Conservation (phyloP, 2,329 filamentous ascomycete genomes). For the Elsinoe fawcettii region DNA sequence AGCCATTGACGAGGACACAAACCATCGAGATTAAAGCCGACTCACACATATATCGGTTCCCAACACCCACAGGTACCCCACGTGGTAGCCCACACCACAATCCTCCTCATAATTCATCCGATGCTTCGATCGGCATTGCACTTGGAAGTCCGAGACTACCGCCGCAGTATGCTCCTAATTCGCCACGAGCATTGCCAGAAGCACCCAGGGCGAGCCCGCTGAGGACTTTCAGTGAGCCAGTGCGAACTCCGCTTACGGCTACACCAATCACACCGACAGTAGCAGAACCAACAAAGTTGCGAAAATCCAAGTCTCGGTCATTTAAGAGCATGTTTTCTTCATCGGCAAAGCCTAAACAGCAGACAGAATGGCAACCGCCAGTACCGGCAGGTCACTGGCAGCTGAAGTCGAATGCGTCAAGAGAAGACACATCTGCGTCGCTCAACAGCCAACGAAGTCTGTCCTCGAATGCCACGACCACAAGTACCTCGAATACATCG, state of each 20-base stretch:
- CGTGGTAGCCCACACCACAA: not conserved
- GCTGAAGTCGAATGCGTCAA: not conserved
- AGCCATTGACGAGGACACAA: not conserved
- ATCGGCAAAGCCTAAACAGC: not conserved
- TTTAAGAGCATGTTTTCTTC: conserved; percentile 14
- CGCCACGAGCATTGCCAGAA: conserved; percentile 10
- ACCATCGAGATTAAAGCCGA: conserved; percentile 13
- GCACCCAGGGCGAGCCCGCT: conserved; percentile 1
- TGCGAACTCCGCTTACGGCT: not conserved
- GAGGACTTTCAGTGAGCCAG: conserved; percentile 13
- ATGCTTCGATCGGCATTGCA: conserved; percentile 7
- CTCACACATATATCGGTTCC: conserved; percentile 12
- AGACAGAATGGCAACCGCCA: not conserved
- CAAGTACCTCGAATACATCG: conserved; percentile 15
- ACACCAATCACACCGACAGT: not conserved
- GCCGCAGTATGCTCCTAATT: conserved; percentile 1
- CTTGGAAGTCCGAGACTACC: conserved; percentile 11
- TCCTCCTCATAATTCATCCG: not conserved
- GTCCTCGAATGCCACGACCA: not conserved
- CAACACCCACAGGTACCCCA: conserved; percentile 10
- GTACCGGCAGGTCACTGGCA: conserved; percentile 12
- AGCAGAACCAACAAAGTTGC: conserved; percentile 2
- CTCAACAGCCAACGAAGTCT: conserved; percentile 1
- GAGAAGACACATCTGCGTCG: conserved; percentile 1
- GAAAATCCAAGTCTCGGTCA: conserved; percentile 6